Conservation (phyloP, 1,139 yeast species). For the Dujonia santamariae region DNA sequence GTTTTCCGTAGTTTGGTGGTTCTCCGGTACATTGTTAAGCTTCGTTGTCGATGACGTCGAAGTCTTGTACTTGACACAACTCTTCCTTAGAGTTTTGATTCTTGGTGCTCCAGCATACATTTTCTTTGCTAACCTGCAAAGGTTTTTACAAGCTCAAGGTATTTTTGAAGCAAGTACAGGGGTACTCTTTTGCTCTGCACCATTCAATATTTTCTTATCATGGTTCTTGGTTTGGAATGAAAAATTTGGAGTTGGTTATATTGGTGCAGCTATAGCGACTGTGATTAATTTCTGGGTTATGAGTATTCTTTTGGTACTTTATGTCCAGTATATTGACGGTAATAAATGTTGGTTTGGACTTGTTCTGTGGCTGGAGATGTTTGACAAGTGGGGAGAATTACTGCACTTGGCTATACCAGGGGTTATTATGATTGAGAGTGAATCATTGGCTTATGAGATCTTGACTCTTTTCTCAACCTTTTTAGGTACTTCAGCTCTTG, state of each 20-base stretch:
- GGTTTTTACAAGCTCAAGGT: constrained; percentile 88
- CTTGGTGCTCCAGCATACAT: constrained; percentile 85
- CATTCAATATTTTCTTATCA: constrained; percentile 67
- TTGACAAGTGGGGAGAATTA: constrained; percentile 59
- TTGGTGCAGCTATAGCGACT: constrained; percentile 75
- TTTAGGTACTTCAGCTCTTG: constrained; percentile 78
- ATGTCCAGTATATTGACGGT: constrained; percentile 60
- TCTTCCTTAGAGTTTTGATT: constrained; percentile 62
- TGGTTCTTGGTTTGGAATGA: constrained; percentile 78
- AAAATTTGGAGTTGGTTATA: constrained; percentile 56
- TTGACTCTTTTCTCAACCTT: constrained; percentile 72
- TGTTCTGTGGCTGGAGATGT: constrained; percentile 40
- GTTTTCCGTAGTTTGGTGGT: constrained; percentile 64
- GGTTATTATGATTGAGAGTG: constrained; percentile 70
- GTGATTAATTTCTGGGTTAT: constrained; percentile 70
- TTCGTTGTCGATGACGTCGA: constrained; percentile 56
- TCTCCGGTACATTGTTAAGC: constrained; percentile 51
- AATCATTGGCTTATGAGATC: constrained; percentile 69
- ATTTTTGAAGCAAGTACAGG: constrained; percentile 89
- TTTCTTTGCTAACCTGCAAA: constrained; percentile 75
- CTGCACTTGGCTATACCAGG: constrained; percentile 68
- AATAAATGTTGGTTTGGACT: constrained; percentile 71
- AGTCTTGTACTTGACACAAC: constrained; percentile 61
- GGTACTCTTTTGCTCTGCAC: constrained; percentile 74
- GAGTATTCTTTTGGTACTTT: constrained; percentile 51